Evolutionary conservation across 768 basidiomycete species (phyloP), one percentile per base, ranked within the genome.

Genomic region (Auricularia cornea): DNA sequence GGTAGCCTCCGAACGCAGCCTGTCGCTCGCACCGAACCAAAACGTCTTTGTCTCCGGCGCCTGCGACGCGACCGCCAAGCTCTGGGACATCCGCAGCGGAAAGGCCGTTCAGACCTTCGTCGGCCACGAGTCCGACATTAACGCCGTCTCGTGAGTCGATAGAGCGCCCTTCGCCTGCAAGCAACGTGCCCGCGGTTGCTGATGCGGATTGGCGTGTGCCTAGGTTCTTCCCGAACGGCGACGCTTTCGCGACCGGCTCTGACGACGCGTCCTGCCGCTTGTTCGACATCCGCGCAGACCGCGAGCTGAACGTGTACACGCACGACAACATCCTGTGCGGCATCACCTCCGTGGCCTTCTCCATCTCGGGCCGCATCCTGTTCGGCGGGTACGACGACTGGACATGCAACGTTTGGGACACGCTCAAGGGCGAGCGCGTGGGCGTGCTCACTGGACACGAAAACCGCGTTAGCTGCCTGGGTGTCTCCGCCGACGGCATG

Each of bases 351-450:
- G 97, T 99, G 68, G 96, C 94, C 16, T 99, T 99, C 81, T 98
- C 96, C 3, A 92, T 93, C 68, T 98, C 95, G 30, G 96, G 96
- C 40, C 90, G 96, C 64, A 92, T 99, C 69, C 82, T 99, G 41
- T 99, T 99, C 68, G 96, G 97, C 67, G 96, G 96, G 48, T 99
- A 99, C 73, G 96, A 99, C 75, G 96, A 99, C 73, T 98, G 97
- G 92, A 98, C 97, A 68, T 95, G 94, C 81, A 99, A 99, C 73
- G 96, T 98, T 60, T 99, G 96, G 96, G 96, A 99, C 74, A 98
- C 95, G 54, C 81, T 99, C 71, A 97, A 96, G 76, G 97, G 97
- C 62, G 96, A 98, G 75, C 90, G 96, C 62, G 94, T 99, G 44
- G 96, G 96, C 63, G 97, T 99, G 60, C 77, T 99, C 65, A 93